phyloP scores from a whole-genome alignment of 2,329 filamentous ascomycete genomes.

The Mycosphaerella sp. region DNA sequence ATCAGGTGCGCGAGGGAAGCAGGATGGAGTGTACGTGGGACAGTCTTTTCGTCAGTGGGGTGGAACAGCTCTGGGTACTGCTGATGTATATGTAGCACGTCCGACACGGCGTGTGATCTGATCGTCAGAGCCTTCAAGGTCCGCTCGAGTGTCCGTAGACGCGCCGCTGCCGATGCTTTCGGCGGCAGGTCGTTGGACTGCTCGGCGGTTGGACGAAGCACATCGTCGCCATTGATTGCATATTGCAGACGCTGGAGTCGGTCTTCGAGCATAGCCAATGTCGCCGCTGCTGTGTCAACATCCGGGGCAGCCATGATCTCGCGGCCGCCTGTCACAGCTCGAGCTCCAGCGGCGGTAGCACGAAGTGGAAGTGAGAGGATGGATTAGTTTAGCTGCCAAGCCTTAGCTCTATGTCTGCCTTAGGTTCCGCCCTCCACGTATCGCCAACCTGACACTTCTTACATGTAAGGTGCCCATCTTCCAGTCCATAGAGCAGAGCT shows the following conservation, averaged over 20 bases:
- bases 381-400: neutral
- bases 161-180: conserved; percentile 20
- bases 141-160: conserved; percentile 28
- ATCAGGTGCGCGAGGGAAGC: conserved; percentile 35
- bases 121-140: conserved; percentile 35
- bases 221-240: conserved; percentile 35
- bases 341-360: conserved; percentile 15
- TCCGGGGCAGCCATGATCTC: conserved; percentile 9
- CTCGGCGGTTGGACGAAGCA: conserved; percentile 1
- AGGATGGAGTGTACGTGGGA: conserved; percentile 22
- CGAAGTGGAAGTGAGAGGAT: neutral
- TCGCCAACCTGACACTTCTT: too few species aligned
- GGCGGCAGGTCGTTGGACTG: neutral
- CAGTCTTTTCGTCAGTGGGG: conserved; percentile 20
- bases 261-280: conserved; percentile 41
- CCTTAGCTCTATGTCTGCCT: neutral
- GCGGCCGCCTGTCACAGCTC: conserved; percentile 12
- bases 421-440: too few species aligned
- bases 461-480: too few species aligned
- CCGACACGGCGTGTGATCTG: conserved; percentile 37
- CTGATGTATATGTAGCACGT: conserved; percentile 39
- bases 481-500: neutral
- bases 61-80: conserved; percentile 39
- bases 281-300: conserved; percentile 25
- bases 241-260: conserved; percentile 42